Percentiles rank a stretch among this genome's conserved stretches.
Evolutionary conservation across 2,329 filamentous ascomycete species (phyloP).

Genomic region (Curvularia hawaiiensis): DNA sequence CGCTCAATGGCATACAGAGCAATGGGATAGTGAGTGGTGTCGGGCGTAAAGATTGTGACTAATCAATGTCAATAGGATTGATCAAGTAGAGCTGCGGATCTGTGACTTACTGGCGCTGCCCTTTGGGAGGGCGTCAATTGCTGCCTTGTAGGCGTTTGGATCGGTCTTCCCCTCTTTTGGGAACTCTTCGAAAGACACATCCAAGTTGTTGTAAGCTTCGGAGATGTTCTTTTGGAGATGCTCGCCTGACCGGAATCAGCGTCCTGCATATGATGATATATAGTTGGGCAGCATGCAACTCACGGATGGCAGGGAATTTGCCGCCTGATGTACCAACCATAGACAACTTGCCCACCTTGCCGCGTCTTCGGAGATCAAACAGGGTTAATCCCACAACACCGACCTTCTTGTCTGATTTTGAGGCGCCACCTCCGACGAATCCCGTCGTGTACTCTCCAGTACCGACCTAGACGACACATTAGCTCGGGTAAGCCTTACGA

Average conservation of each 20-base stretch:
- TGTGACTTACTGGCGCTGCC: slow-evolving; percentile 71
- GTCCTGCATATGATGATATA: slow-evolving; percentile 1
- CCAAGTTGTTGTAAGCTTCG: slow-evolving; percentile 84
- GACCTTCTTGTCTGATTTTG: slow-evolving; percentile 92
- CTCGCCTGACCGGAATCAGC: slow-evolving; percentile 61
- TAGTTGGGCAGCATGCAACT: slow-evolving; percentile 40
- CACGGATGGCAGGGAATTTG: slow-evolving; percentile 91
- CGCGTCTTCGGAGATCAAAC: slow-evolving; percentile 85
- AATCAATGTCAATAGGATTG: neutral
- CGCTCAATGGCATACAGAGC: slow-evolving; percentile 90
- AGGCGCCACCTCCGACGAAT: slow-evolving; percentile 83
- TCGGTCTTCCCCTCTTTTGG: slow-evolving; percentile 75
- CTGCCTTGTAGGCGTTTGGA: slow-evolving; percentile 82
- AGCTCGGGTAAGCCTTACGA: slow-evolving; percentile 11
- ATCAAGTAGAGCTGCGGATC: neutral
- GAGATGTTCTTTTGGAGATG: slow-evolving; percentile 89
- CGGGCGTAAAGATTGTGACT: slow-evolving; percentile 92
- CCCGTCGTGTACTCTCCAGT: slow-evolving; percentile 98
- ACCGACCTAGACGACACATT: slow-evolving; percentile 62
- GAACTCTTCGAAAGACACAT: slow-evolving; percentile 84
- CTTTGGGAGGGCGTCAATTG: slow-evolving; percentile 80
- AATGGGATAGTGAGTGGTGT: slow-evolving; percentile 91
- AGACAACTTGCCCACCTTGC: slow-evolving; percentile 82
- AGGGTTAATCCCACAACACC: slow-evolving; percentile 89
- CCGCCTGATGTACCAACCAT: slow-evolving; percentile 90